phyloP scores from a whole-genome alignment of 202 grass and related monocot species.

The Dendrocalamus latiflorus region DNA sequence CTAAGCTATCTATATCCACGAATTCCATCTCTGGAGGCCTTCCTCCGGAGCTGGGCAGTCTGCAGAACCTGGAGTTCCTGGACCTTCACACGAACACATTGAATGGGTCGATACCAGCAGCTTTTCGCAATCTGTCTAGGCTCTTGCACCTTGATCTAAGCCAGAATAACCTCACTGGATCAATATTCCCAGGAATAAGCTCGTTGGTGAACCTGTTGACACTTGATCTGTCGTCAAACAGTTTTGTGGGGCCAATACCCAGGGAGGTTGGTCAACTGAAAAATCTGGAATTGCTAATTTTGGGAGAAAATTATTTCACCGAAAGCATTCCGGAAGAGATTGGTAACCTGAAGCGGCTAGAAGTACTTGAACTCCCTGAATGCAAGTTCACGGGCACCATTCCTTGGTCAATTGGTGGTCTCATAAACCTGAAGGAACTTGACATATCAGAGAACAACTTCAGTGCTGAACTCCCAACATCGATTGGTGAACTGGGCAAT shows the following conservation, averaged over 20 bases:
- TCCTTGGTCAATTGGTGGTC: slow-evolving; percentile 54
- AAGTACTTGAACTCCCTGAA: slow-evolving; percentile 52
- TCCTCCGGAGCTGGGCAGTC: slow-evolving; percentile 53
- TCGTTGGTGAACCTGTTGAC: slow-evolving; percentile 54
- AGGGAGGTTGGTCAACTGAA: slow-evolving; percentile 54
- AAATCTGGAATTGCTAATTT: slow-evolving; percentile 46
- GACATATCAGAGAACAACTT: slow-evolving; percentile 93
- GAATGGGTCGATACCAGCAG: slow-evolving; percentile 52
- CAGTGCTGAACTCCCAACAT: slow-evolving; percentile 50
- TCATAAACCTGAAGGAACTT: slow-evolving; percentile 67
- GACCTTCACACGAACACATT: slow-evolving; percentile 57
- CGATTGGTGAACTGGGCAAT: slow-evolving; percentile 61
- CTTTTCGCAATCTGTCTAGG: slow-evolving; percentile 51
- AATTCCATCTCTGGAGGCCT: slow-evolving; percentile 62
- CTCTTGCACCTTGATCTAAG: slow-evolving; percentile 73
- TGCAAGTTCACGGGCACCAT: slow-evolving; percentile 68
- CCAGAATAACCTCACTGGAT: slow-evolving; percentile 57
- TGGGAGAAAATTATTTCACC: slow-evolving; percentile 59
- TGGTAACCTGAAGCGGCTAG: slow-evolving; percentile 56
- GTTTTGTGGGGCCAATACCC: slow-evolving; percentile 61
- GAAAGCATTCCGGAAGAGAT: slow-evolving; percentile 72
- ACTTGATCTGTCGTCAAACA: slow-evolving; percentile 83
- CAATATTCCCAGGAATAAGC: slow-evolving; percentile 67
- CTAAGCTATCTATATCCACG: slow-evolving; percentile 51
- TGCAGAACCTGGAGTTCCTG: slow-evolving; percentile 59